Evolutionary conservation across 768 basidiomycete genomes (phyloP).

Genomic region (Rhodotorula taiwanensis): DNA sequence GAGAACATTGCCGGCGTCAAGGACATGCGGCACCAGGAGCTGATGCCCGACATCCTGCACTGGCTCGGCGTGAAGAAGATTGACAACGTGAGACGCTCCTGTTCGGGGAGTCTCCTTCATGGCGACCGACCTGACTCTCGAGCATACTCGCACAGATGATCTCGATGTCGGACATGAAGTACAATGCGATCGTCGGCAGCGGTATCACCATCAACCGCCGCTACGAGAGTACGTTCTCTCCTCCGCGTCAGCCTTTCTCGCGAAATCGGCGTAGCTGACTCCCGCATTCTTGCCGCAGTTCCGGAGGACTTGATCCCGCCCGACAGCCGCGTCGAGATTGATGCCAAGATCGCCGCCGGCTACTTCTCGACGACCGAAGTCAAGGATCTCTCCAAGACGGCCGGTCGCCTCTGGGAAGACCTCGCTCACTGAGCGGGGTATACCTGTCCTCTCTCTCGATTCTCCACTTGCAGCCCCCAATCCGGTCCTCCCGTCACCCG

Average conservation of each 20-base stretch:
- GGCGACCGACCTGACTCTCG: neutral
- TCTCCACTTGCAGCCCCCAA: too few relatives aligned
- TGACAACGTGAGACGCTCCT: slow-evolving; percentile 56
- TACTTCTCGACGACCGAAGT: slow-evolving; percentile 76
- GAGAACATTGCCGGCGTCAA: slow-evolving; percentile 84
- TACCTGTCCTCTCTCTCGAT: too few relatives aligned
- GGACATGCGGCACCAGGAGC: slow-evolving; percentile 28
- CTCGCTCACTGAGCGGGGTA: slow-evolving; percentile 25
- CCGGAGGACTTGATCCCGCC: slow-evolving; percentile 41
- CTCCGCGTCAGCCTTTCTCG: neutral
- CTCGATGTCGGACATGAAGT: slow-evolving; percentile 58
- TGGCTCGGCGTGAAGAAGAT: slow-evolving; percentile 90
- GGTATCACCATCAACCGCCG: slow-evolving; percentile 74
- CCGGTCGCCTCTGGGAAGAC: slow-evolving; percentile 85
- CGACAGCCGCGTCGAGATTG: slow-evolving; percentile 86
- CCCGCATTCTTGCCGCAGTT: neutral
- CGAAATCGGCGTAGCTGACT: too few relatives aligned
- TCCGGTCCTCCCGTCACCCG: too few relatives aligned
- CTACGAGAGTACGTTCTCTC: slow-evolving; percentile 61
- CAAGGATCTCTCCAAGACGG: slow-evolving; percentile 71
- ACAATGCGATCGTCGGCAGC: slow-evolving; percentile 82
- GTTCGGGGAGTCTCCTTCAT: neutral
- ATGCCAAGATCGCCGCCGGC: slow-evolving; percentile 75
- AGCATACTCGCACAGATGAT: too few relatives aligned
- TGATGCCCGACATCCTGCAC: slow-evolving; percentile 93